These are phyloP conservation scores for Isatis lusitanica DNA, from an alignment of 441 rosid species.

Conservation along the genomic window DNA sequence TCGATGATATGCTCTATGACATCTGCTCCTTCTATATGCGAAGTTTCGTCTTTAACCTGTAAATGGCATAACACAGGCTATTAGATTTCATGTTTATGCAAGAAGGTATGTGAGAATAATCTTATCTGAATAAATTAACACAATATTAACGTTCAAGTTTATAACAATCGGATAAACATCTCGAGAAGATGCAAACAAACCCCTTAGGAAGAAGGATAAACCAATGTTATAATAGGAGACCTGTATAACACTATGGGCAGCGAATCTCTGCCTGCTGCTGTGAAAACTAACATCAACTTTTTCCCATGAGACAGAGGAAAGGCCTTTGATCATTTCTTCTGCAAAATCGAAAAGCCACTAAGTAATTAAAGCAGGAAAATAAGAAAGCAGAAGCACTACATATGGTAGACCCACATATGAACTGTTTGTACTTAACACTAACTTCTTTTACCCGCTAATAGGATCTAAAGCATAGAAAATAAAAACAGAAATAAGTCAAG, in stretches of 20 bases:
- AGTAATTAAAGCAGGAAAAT: neutral
- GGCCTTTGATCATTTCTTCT: slow-evolving; percentile 78
- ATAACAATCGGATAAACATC: neutral
- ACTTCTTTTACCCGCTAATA: slow-evolving; percentile 17
- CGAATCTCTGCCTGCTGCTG: slow-evolving; percentile 71
- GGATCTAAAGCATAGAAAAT: neutral
- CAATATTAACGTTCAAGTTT: neutral
- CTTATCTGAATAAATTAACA: neutral
- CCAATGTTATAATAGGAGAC: slow-evolving; percentile 34
- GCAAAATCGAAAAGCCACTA: slow-evolving; percentile 30
- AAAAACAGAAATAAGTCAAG: neutral
- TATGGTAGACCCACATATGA: neutral
- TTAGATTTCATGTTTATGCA: neutral
- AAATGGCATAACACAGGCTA: slow-evolving; percentile 11
- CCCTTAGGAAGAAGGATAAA: slow-evolving; percentile 9
- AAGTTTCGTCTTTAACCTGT: slow-evolving; percentile 71
- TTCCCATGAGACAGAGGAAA: slow-evolving; percentile 91
- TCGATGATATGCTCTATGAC: slow-evolving; percentile 83
- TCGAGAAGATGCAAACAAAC: slow-evolving; percentile 2
- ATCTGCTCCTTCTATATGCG: slow-evolving; percentile 87
- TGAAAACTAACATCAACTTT: slow-evolving; percentile 95
- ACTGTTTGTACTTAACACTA: neutral
- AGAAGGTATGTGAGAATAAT: neutral
- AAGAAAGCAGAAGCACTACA: slow-evolving; percentile 10
- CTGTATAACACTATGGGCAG: slow-evolving; percentile 97